Evolutionary conservation across 2,329 filamentous ascomycete genomes (phyloP).

Genomic region (Aspergillus fructus): DNA sequence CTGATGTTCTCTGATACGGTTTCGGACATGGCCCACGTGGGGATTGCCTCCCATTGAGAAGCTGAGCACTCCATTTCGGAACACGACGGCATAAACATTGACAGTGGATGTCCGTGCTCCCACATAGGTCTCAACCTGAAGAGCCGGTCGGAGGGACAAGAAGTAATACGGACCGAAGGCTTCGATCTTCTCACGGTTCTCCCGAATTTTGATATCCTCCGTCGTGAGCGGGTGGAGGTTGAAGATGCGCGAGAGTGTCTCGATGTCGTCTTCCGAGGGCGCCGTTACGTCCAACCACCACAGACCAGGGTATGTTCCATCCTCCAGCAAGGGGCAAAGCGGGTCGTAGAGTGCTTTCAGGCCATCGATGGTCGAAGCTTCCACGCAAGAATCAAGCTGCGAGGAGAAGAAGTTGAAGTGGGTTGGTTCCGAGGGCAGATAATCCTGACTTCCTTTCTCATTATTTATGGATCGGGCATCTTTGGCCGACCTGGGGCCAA

Average conservation of each 20-base stretch:
- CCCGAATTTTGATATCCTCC: constrained; percentile 89
- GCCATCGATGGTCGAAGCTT: constrained; percentile 78
- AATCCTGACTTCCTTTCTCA: constrained; percentile 1
- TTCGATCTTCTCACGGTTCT: constrained; percentile 94
- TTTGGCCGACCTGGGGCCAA: constrained; percentile 35
- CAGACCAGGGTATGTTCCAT: constrained; percentile 65
- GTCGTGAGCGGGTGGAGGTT: constrained; percentile 91
- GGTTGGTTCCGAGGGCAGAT: constrained; percentile 52
- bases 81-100: constrained; percentile 92
- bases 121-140: constrained; percentile 69
- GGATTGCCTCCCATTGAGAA: constrained; percentile 84
- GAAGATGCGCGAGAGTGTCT: constrained; percentile 83
- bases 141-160: constrained; percentile 88
- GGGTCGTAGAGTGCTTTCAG: constrained; percentile 81
- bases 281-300: constrained; percentile 96
- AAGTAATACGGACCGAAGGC: constrained; percentile 97
- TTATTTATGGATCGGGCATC: background rate
- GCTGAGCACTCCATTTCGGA: constrained; percentile 85
- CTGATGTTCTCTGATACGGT: constrained; percentile 81
- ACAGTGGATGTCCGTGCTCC: constrained; percentile 82
- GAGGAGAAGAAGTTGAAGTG: constrained; percentile 90
- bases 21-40: constrained; percentile 82
- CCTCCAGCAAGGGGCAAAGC: constrained; percentile 59
- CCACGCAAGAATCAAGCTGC: constrained; percentile 82
- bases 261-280: constrained; percentile 83